Base-by-base conservation (phyloP, 1,284 basidiomycete species). In the Heterobasidion occidentale region DNA sequence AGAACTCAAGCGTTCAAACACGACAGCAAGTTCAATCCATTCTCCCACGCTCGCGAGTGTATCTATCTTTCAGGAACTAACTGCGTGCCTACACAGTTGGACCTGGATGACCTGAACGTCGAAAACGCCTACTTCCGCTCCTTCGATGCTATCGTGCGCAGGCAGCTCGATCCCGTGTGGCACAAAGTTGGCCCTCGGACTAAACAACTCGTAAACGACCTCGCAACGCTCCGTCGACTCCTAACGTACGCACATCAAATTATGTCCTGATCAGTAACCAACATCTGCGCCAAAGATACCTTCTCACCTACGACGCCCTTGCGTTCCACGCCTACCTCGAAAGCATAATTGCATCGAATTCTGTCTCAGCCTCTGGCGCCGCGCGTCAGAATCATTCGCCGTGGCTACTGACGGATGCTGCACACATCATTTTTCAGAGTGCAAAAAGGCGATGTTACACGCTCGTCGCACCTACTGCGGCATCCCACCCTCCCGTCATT, bases 121-220 rank as follows among this genome's bases (percentile, higher is more conserved):
- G 92, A 98, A 65, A 96, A 92, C 63, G 92, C 94, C 0, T 94
- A 99, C 64, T 98, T 98, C 71, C 83, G 87, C 35, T 93, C 90
- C 1, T 99, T 99, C 67, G 96, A 99, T 65, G 77, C 84, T 20
- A 80, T 97, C 54, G 94, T 98, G 1, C 83, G 95, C 9, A 82
- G 86, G 47, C 92, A 94, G 64, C 82, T 99, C 5, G 92, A 97
- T 68, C 83, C 94, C 0, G 88, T 98, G 4, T 99, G 97, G 97
- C 94, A 99, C 70, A 92, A 93, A 70, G 92, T 98, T 33, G 92
- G 94, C 1, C 85, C 90, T 3, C 88, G 85, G 63, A 99, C 94
- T 1, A 94, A 94, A 65, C 90, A 94, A 60, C 83, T 98, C 11
- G 94, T 98, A 7, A 82, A 80, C 52, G 96, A 99, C 65, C 79